A percentile compares a stretch with the other conserved stretches of the same genome.
Conservation (phyloP, 148 eudicot genomes). For the Rhododendron molle region DNA sequence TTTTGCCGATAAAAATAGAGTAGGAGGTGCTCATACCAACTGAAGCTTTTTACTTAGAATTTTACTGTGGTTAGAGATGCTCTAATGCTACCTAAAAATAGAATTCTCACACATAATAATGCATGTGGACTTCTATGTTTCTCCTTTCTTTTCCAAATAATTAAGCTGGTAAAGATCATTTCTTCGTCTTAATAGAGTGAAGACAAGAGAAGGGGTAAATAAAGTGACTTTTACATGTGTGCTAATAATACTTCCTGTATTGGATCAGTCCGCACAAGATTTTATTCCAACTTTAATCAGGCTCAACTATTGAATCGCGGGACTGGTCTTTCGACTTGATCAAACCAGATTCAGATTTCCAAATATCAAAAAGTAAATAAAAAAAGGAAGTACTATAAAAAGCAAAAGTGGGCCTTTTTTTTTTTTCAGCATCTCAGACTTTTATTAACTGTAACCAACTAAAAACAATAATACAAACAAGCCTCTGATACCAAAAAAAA, state of each 20-base stretch:
- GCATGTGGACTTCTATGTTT: too few species aligned
- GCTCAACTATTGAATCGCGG: too few species aligned
- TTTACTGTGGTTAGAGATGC: background rate
- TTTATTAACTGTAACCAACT: background rate
- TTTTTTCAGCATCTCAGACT: background rate
- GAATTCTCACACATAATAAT: background rate
- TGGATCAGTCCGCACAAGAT: too few species aligned
- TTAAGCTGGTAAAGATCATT: too few species aligned
- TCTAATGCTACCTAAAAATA: too few species aligned
- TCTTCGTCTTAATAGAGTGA: background rate
- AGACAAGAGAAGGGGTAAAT: background rate
- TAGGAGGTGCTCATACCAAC: background rate
- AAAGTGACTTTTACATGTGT: too few species aligned
- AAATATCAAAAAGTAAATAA: background rate
- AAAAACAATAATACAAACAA: slow-evolving; percentile 1
- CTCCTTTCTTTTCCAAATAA: background rate
- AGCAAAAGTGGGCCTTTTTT: background rate
- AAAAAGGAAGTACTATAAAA: background rate
- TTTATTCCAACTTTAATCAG: too few species aligned
- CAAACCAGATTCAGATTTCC: background rate
- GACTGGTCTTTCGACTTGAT: background rate
- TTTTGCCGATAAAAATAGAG: too few species aligned
- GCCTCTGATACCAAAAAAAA: background rate
- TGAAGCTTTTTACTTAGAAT: background rate
- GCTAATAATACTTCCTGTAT: too few species aligned